Evolutionary conservation across 2,329 filamentous ascomycete genomes (phyloP), one percentile per base, ranked within the genome.

Genomic region (Rhinocladiella similis): DNA sequence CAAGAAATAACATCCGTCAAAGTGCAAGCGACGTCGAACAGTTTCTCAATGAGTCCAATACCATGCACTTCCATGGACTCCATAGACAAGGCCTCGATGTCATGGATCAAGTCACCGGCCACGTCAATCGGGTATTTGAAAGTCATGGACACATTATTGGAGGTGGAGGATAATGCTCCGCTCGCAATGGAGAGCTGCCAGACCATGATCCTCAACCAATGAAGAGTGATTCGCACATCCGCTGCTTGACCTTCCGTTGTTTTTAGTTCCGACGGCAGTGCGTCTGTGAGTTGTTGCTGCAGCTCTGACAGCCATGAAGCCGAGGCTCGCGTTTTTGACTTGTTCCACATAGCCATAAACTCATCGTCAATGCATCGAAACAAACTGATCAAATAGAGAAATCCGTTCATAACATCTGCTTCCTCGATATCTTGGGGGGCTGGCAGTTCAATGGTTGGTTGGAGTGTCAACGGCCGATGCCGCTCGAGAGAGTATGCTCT

Each of bases 11-110:
- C 85, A 61, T 93, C 88, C 6, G 82, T 87, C 59, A 94, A 77
- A 14, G 86, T 85, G 69, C 83, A 88, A 12, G 89, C 85, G 35
- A 92, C 83, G 63, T 92, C 88, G 65, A 94, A 83, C 12, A 96
- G 75, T 69, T 93, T 93, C 68, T 92, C 89, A 58, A 94, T 84
- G 87, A 95, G 71, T 22, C 88, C 88, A 38, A 89, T 82, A 16
- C 87, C 88, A 62, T 92, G 80, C 2, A 92, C 77, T 61, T 93
- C 89, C 76, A 91, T 86, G 42, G 85, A 85, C 62, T 86, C 81
- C 35, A 84, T 83, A 0, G 87, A 86, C 66, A 94, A 88, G 51
- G 88, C 83, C 14, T 85, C 83, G 3, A 88, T 86, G 72, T 91
- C 84, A 13, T 81, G 80, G 19, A 81, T 74, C 22, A 89, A 63